Evolutionary conservation across 139 green algal species (phyloP).

Genomic region (Picochlorum costavermella): DNA sequence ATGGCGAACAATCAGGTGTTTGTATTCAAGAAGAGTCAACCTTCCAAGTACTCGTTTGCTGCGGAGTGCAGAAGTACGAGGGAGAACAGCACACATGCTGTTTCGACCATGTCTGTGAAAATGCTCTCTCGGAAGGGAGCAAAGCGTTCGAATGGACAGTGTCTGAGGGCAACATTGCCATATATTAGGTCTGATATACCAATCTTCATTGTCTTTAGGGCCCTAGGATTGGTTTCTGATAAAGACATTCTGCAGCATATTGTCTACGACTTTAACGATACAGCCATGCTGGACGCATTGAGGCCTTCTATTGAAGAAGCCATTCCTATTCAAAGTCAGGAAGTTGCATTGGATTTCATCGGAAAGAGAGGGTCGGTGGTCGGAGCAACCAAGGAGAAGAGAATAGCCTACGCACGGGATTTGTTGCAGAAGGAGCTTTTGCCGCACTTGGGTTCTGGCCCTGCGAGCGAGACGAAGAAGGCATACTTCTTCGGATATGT

Average conservation of each 20-base stretch:
- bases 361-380: slow-evolving; percentile 68
- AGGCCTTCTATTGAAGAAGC: slow-evolving; percentile 91
- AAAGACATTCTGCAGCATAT: slow-evolving; percentile 85
- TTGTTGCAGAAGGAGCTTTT: slow-evolving; percentile 94
- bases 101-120: slow-evolving; percentile 73
- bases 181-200: slow-evolving; percentile 79
- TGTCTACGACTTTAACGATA: slow-evolving; percentile 76
- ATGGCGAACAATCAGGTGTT: slow-evolving; percentile 99
- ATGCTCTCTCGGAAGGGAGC: slow-evolving; percentile 57
- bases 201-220: slow-evolving; percentile 82
- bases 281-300: slow-evolving; percentile 91
- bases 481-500: slow-evolving; percentile 68
- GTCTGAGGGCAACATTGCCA: slow-evolving; percentile 55
- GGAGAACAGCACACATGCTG: slow-evolving; percentile 72
- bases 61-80: slow-evolving; percentile 78
- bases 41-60: slow-evolving; percentile 85
- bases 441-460: slow-evolving; percentile 81
- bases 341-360: slow-evolving; percentile 95
- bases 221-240: slow-evolving; percentile 74
- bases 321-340: slow-evolving; percentile 75
- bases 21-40: slow-evolving; percentile 92
- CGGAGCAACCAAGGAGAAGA: slow-evolving; percentile 61
- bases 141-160: slow-evolving; percentile 39
- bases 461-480: slow-evolving; percentile 69
- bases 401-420: slow-evolving; percentile 86